Evolutionary conservation across 2,329 filamentous ascomycete species (phyloP).

Genomic region (Lachnellula willkommii): DNA sequence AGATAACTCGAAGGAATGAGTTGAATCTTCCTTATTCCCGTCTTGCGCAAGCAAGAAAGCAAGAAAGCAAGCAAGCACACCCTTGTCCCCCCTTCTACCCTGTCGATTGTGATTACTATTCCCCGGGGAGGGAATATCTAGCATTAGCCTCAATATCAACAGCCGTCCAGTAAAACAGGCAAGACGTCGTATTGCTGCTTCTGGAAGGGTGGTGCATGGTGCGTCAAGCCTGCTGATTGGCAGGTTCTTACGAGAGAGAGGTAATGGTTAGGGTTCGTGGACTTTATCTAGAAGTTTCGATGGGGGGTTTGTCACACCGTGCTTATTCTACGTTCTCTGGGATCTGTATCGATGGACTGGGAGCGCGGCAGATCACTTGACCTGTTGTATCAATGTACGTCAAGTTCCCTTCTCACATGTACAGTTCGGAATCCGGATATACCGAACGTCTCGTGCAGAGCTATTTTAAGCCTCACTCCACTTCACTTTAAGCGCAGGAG

Average conservation of each 20-base stretch:
- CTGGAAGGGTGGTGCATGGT: not conserved
- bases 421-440: too few species aligned
- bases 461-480: too few species aligned
- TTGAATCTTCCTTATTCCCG: not conserved
- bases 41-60: not conserved
- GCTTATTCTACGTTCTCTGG: not conserved
- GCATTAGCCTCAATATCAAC: not conserved
- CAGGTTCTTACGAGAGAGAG: not conserved
- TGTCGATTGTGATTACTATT: not conserved
- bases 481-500: too few species aligned
- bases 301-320: not conserved
- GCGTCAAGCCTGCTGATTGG: not conserved
- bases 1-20: not conserved
- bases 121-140: not conserved
- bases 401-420: not conserved
- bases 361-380: not conserved
- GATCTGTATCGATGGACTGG: not conserved
- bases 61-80: too few species aligned
- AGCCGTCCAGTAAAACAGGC: not conserved
- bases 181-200: not conserved
- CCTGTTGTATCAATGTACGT: not conserved
- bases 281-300: too few species aligned
- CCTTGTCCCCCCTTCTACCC: not conserved
- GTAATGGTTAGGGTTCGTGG: not conserved
- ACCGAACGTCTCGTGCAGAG: too few species aligned